Evolutionary conservation across 2,329 filamentous ascomycete species (phyloP), one percentile per base, ranked within the genome.

Genomic region (Dactylella cylindrospora): DNA sequence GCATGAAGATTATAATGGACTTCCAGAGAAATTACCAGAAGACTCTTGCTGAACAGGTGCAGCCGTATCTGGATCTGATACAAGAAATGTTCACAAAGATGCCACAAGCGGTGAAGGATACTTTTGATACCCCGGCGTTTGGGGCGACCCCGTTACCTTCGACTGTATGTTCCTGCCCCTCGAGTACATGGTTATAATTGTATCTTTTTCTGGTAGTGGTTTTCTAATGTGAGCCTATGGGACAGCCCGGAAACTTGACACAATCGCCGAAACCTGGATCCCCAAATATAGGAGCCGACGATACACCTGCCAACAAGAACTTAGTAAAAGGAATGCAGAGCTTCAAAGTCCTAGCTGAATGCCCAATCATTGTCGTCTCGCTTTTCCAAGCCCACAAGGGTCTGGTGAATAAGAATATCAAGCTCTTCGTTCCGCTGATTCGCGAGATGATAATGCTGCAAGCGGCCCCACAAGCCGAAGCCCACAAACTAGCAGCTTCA

Each of bases 1-100:
- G 91, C 72, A 89, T 99, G 75, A 98, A 98, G 78, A 95, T 91
- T 10, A 89, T 95, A 45, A 96, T 95, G 77, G 93, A 99, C 71
- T 85, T 97, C 66, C 89, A 95, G 79, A 84, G 93, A 41, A 89
- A 95, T 71, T 91, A 97, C 73, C 82, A 85, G 54, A 94, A 91
- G 75, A 84, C 85, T 20, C 83, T 96, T 5, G 75, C 76, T n/a
- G 79, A 81, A 55, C 90, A 88, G 71, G 90, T 96, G 2, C 91
- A 97, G 72, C 80, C 84, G 2, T 98, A 98, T 72, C 76, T 99
- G 59, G 84, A 85, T 51, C 78, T 99, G 29, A 97, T 99, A 43
- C 86, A 95, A 70, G 90, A 97, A 71, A 85, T 98, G 72, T 98
- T 99, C 69, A 84, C 94, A 72, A 86, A 89, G 68, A 95, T 96